Percentiles rank a stretch among this genome's conserved stretches.
phyloP scores from a whole-genome alignment of 2,329 filamentous ascomycete genomes.

The Aciculosporium take region DNA sequence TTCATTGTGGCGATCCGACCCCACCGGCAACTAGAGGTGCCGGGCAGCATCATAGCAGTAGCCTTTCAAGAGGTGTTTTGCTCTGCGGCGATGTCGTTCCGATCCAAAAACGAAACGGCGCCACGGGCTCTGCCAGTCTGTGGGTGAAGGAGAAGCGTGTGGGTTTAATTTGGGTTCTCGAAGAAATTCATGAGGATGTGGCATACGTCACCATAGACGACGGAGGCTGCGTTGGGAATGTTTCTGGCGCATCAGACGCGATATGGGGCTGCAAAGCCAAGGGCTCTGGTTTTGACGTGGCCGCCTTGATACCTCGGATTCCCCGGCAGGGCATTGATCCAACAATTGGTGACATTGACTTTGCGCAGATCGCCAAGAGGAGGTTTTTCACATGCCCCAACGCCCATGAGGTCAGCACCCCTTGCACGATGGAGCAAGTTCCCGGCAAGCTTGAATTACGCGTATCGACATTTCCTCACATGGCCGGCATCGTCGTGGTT shows the following conservation, averaged over 20 bases:
- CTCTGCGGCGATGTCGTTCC: conserved; percentile 97
- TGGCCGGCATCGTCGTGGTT: conserved; percentile 89
- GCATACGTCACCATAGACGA: conserved; percentile 65
- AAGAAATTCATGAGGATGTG: conserved; percentile 93
- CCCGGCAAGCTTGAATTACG: conserved; percentile 57
- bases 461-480: conserved; percentile 90
- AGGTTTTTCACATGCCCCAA: conserved; percentile 80
- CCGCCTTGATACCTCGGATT: conserved; percentile 65
- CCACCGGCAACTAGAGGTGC: conserved; percentile 39
- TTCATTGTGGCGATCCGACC: conserved; percentile 41
- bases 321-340: conserved; percentile 61
- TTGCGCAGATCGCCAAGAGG: conserved; percentile 55
- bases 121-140: conserved; percentile 79
- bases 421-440: conserved; percentile 64
- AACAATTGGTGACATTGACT: conserved; percentile 60
- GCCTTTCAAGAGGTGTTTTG: conserved; percentile 74
- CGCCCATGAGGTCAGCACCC: conserved; percentile 63
- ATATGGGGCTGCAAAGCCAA: conserved; percentile 71
- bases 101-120: conserved; percentile 88
- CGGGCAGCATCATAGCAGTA: conserved; percentile 52
- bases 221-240: conserved; percentile 55
- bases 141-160: conserved; percentile 98
- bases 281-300: conserved; percentile 57
- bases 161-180: conserved; percentile 91
- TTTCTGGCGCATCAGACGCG: conserved; percentile 61